phyloP scores from a whole-genome alignment of 192 early-diverging fungal species.

The Gamsiella multidivaricata region DNA sequence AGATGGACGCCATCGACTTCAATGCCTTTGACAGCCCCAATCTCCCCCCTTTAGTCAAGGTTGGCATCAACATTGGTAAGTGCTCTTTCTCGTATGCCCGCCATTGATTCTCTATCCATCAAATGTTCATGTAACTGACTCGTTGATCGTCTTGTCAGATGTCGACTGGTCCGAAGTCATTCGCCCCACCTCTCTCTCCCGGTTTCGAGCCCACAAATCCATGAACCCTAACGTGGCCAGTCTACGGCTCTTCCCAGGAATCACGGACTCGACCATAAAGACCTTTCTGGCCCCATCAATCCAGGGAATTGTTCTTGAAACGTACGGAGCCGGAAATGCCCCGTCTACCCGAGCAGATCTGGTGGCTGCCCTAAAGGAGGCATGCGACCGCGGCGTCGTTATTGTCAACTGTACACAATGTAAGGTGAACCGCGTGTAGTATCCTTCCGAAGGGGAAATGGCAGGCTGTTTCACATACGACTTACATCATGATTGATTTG shows the following conservation, averaged over 20 bases:
- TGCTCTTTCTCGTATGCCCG: background rate
- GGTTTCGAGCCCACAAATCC: constrained; percentile 86
- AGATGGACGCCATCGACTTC: constrained; percentile 84
- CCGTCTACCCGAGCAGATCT: constrained; percentile 90
- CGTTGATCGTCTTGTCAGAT: constrained; percentile 67
- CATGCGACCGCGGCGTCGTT: constrained; percentile 91
- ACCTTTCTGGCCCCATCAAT: constrained; percentile 89
- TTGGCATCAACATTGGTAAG: constrained; percentile 94
- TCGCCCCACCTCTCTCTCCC: constrained; percentile 84
- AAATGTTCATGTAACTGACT: background rate
- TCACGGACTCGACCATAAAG: constrained; percentile 86
- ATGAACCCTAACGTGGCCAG: constrained; percentile 90
- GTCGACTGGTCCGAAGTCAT: constrained; percentile 91
- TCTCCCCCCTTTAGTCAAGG: constrained; percentile 86
- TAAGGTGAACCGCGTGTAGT: constrained; percentile 17
- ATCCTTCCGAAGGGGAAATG: too few species aligned
- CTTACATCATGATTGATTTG: background rate
- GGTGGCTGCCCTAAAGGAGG: constrained; percentile 84
- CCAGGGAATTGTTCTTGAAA: constrained; percentile 93
- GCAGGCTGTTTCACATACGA: too few species aligned
- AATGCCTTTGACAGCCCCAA: constrained; percentile 92
- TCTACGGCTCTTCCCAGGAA: constrained; percentile 93
- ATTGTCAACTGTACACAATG: constrained; percentile 98
- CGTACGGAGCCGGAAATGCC: constrained; percentile 97
- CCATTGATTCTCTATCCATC: background rate